Conservation (phyloP, 495 filamentous ascomycete species). For the Penicillium diatomitis region DNA sequence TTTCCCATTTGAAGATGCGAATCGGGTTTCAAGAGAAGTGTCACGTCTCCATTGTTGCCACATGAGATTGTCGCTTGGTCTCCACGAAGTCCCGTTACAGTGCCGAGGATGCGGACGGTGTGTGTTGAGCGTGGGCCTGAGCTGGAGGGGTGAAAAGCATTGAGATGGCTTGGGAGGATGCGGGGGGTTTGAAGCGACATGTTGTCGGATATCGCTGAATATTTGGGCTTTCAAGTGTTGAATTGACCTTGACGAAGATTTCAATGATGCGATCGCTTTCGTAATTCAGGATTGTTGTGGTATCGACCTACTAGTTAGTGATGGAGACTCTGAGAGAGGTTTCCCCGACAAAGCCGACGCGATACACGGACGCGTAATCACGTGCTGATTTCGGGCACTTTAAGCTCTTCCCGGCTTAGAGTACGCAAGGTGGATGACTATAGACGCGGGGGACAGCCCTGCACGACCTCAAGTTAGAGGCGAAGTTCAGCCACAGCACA, state of each 20-base stretch:
- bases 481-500: no score
- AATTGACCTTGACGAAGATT: no score
- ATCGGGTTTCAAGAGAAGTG: constrained; percentile 67
- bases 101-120: constrained; percentile 78
- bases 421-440: no score
- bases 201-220: neutral
- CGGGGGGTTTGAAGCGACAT: constrained; percentile 57
- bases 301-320: no score
- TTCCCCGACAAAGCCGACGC: constrained; percentile 2
- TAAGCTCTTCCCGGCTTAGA: no score
- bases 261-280: no score
- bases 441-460: no score
- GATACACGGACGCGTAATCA: constrained; percentile 22
- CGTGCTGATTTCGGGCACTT: constrained; percentile 7
- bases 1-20: constrained; percentile 69
- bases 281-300: no score
- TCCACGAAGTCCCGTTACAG: constrained; percentile 69
- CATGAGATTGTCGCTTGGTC: constrained; percentile 72
- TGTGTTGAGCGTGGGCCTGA: constrained; percentile 35
- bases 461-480: no score
- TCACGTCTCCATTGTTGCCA: constrained; percentile 56
- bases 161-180: constrained; percentile 57
- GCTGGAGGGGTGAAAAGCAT: constrained; percentile 47
- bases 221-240: neutral
- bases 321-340: no score